Evolutionary conservation across 257 asterid genomes (phyloP).

Genomic region (Fraxinus cuspidata): DNA sequence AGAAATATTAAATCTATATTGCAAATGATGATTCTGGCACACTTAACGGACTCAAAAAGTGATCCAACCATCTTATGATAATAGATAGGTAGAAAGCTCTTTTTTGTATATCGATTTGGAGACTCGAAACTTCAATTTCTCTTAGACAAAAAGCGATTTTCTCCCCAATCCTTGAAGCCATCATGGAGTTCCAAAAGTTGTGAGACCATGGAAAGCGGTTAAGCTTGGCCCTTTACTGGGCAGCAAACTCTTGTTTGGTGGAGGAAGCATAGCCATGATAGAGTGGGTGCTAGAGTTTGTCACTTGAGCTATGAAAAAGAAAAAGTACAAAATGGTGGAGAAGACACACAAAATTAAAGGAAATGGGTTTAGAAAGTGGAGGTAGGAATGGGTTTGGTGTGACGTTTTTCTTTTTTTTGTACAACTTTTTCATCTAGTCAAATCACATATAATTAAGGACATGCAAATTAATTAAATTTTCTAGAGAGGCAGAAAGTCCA

Average conservation of each 20-base stretch:
- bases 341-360: no score
- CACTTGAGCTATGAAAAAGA: conserved; percentile 62
- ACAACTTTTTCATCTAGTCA: no score
- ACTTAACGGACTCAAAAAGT: conserved; percentile 52
- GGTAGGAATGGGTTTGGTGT: no score
- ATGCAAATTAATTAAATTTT: no score
- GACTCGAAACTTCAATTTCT: conserved; percentile 44
- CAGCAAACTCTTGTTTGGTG: conserved; percentile 59
- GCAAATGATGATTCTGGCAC: conserved; percentile 49
- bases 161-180: conserved; percentile 65
- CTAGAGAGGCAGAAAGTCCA: no score
- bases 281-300: conserved; percentile 45
- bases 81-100: conserved; percentile 50
- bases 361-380: no score
- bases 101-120: conserved; percentile 58
- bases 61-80: conserved; percentile 57
- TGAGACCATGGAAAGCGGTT: conserved; percentile 57
- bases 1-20: conserved; percentile 51
- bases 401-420: no score
- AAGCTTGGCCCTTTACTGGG: conserved; percentile 49
- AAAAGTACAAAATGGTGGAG: no score
- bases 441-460: no score
- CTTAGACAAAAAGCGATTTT: conserved; percentile 53
- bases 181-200: conserved; percentile 51
- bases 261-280: conserved; percentile 76